Base-by-base conservation (phyloP, 2,329 filamentous ascomycete species). In the Aspergillus udagawae region DNA sequence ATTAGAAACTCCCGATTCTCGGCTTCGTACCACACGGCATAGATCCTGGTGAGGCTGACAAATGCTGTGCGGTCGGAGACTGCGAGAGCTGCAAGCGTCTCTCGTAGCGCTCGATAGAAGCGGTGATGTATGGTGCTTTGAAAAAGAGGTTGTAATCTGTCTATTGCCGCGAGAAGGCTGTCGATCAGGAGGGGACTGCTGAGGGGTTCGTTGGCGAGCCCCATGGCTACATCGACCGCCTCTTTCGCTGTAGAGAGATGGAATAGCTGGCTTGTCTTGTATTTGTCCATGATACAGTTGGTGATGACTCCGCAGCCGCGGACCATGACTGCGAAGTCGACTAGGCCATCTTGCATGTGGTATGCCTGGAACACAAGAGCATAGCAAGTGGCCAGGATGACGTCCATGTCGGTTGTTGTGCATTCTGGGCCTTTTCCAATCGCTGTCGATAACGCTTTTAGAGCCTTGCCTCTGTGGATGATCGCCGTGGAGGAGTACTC, bases 391-490 rank as follows among this genome's bases (percentile, higher is more conserved):
- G 70, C 71, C 4, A 73, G 61, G 52, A 71, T 68, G 9, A 66
- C 58, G 44, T 71, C 69, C 25, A 66, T 56, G 7, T 70, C 67
- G 23, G 60, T 61, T 27, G 60, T 63, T 0, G 47, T 54, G 38
- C 59, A 61, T 32, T 59, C 25, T 17, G 60, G 52, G 7, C 57
- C 61, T 58, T 63, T 63, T 42, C 58, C 60, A 2, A 87, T 71
- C 0, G 80, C 77, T 61, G 79, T 80, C 68, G 86, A 86, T 63
- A 87, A 83, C 5, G 83, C 80, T 58, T 80, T 81, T 64, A 89
- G 83, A 5, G 87, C 86, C 57, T 87, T 83, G 53, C 88, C 75
- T 21, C 87, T 84, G 69, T 90, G 87, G 38, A 77, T 76, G 74
- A 89, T 83, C 45, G 86, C 86, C 29, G 82, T 79, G 14, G 80